A percentile compares a stretch with the other conserved stretches of the same genome.
phyloP scores from a whole-genome alignment of 768 basidiomycete species.

The Suillus spraguei region DNA sequence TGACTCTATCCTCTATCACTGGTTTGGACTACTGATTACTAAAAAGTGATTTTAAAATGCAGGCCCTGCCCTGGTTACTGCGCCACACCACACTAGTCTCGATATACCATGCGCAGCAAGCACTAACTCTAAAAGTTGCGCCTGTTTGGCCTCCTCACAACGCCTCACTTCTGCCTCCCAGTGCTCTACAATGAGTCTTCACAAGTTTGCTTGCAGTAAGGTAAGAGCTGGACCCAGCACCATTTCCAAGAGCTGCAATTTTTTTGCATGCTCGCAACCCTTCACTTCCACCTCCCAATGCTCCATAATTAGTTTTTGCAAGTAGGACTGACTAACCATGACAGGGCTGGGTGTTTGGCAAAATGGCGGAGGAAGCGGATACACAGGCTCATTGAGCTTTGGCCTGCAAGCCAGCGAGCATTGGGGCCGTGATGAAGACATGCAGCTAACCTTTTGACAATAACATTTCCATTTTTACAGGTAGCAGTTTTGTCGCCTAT shows the following conservation, averaged over 20 bases:
- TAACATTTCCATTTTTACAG: background rate
- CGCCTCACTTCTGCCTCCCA: background rate
- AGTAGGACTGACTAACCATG: background rate
- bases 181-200: background rate
- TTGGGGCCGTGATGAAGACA: background rate
- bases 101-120: background rate
- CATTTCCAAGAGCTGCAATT: background rate
- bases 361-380: background rate
- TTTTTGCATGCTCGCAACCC: background rate
- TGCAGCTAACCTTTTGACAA: conserved; percentile 2
- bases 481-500: background rate
- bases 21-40: no score
- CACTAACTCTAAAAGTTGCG: background rate
- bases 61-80: background rate
- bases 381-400: background rate
- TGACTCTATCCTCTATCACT: no score
- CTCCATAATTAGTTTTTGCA: background rate
- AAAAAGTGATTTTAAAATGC: no score
- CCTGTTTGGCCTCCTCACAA: background rate
- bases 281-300: background rate
- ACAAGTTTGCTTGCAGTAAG: background rate
- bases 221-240: background rate
- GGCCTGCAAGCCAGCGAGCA: background rate
- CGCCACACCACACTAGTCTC: background rate
- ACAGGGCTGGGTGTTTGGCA: background rate